phyloP scores from a whole-genome alignment of 441 rosid genomes.

The Gossypium gossypioides region DNA sequence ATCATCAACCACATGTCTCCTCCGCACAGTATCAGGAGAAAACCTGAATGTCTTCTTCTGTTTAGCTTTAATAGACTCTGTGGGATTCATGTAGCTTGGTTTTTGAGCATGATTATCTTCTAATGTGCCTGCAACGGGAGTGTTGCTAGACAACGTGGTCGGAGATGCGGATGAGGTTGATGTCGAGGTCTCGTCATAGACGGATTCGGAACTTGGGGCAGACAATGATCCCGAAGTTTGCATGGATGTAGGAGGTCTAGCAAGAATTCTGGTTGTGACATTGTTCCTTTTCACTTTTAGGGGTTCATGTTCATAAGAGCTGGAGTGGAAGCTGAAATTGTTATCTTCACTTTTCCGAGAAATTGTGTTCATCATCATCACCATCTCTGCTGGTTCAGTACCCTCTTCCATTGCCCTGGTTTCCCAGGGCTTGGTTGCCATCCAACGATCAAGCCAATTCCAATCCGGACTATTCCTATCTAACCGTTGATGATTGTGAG shows the following conservation, averaged over 20 bases:
- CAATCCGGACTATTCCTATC: constrained; percentile 40
- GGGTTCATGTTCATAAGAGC: constrained; percentile 22
- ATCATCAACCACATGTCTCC: constrained; percentile 23
- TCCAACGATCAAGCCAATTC: constrained; percentile 70
- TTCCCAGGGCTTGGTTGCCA: constrained; percentile 76
- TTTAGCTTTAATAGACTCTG: constrained; percentile 45
- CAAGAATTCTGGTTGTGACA: constrained; percentile 28
- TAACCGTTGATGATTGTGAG: constrained; percentile 31
- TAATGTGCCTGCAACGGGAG: constrained; percentile 18
- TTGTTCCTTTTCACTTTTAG: constrained; percentile 49
- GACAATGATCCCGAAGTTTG: constrained; percentile 30
- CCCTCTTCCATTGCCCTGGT: constrained; percentile 39
- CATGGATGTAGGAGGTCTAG: constrained; percentile 28
- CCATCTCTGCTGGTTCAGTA: constrained; percentile 19
- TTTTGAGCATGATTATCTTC: constrained; percentile 27
- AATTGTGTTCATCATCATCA: constrained; percentile 15
- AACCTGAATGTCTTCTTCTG: constrained; percentile 28
- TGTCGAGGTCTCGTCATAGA: neutral
- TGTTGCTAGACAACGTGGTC: constrained; percentile 22
- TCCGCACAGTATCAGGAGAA: constrained; percentile 16
- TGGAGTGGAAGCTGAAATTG: constrained; percentile 22
- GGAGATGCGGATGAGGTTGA: constrained; percentile 12
- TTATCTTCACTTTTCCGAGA: constrained; percentile 48
- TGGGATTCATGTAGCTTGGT: constrained; percentile 53
- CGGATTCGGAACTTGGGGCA: constrained; percentile 31